A percentile compares a stretch with the other conserved stretches of the same genome.
These are phyloP conservation scores for Yamadazyma ubonensis DNA, from an alignment of 805 yeast species.

Conservation along the genomic window DNA sequence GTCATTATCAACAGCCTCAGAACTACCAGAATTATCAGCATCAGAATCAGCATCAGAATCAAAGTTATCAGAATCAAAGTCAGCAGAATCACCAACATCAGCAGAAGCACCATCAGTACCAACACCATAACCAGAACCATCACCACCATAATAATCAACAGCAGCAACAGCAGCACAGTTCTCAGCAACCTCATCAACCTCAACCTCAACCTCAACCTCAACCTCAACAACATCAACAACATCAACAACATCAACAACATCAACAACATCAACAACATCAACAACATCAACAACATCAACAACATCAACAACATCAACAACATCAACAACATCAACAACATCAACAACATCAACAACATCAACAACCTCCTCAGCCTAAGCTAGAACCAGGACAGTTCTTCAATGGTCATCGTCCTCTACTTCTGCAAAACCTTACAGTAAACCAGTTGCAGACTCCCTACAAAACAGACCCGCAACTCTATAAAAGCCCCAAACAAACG, in stretches of 20 bases:
- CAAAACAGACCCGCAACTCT: no score
- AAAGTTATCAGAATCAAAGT: background rate
- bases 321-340: background rate
- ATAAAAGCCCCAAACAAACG: no score
- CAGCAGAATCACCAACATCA: background rate
- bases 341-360: background rate
- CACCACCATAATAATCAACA: background rate
- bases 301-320: background rate
- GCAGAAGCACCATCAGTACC: background rate
- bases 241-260: slow-evolving; percentile 4
- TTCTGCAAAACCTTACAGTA: no score
- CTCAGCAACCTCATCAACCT: background rate
- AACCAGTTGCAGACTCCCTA: no score
- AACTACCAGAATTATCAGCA: background rate
- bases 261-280: slow-evolving; percentile 6
- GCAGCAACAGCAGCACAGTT: background rate
- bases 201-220: background rate
- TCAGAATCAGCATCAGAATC: background rate
- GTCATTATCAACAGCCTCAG: background rate
- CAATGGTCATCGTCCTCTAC: no score
- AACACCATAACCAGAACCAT: background rate
- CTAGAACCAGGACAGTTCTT: no score
- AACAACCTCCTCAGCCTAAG: no score
- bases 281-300: slow-evolving; percentile 4
- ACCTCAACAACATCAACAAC: background rate